Evolutionary conservation across 768 basidiomycete genomes (phyloP), one percentile per base, ranked within the genome.

Genomic region (Coprinellus aureogranulatus): DNA sequence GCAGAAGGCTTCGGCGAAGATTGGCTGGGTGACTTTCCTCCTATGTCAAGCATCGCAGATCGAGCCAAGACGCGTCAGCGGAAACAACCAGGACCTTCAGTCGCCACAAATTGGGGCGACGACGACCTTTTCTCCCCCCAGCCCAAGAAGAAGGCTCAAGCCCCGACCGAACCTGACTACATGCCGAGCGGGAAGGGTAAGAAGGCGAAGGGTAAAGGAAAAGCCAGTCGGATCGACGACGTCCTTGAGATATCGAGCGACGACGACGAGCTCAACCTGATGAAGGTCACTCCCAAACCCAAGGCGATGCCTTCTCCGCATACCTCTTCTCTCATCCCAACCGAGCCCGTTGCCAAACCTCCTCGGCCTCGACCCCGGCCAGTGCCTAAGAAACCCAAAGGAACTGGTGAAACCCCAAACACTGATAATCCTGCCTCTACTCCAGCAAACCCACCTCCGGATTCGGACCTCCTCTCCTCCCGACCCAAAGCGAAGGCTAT

Each of bases 31-130:
- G 55, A 55, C 26, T 47, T 65, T 22, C 34, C 55, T 23, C 61
- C 54, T 10, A 46, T 58, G 16, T 44, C 59, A 22, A 77, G 68
- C 59, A 83, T 84, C 25, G 83, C 83, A n/a, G 83, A 85, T 41
- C 75, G 83, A 18, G 80, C 83, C 49, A 85, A 85, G 63, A 82
- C 75, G 68, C 81, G 83, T 18, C 74, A 79, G 55, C 70, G 82
- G 23, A 73, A 25, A 22, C 2, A 67, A 22, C 53, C 71, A 8
- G 74, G 69, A 44, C 44, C 50, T 5, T 23, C 49, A 8, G 55
- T 27, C 42, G 26, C 26, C 31, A n/a, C n/a, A n/a, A n/a, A n/a
- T n/a, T n/a, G 14, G 34, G 34, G 76, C 3, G 76, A 77, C 27
- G 75, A 77, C 40, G 65, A 78, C 53, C 59, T 64, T 42, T 50